Percentiles rank a stretch among this genome's conserved stretches.
Conservation (phyloP, 805 yeast genomes). For the Saturnispora sekii region DNA sequence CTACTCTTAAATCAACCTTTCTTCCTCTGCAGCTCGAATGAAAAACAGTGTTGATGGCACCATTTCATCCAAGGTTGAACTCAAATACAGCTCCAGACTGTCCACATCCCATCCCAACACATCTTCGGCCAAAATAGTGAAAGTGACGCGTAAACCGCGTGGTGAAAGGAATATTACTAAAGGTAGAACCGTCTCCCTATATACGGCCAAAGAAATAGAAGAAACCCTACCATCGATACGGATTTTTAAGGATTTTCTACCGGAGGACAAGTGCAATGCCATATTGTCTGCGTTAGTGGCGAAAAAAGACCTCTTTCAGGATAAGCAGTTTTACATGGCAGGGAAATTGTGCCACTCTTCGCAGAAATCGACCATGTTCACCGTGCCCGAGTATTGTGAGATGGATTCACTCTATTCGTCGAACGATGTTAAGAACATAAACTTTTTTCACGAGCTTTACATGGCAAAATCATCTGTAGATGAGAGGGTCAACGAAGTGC, state of each 20-base stretch:
- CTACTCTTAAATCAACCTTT: too few relatives aligned
- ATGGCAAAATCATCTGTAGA: conserved; percentile 12
- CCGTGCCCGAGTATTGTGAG: not conserved
- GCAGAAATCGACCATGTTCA: conserved; percentile 38
- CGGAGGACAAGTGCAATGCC: conserved; percentile 36
- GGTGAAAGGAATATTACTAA: not conserved
- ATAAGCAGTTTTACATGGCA: conserved; percentile 47
- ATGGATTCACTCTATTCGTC: conserved; percentile 3
- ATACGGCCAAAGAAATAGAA: conserved; percentile 44
- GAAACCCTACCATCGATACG: conserved; percentile 41
- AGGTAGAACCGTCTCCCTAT: conserved; percentile 24
- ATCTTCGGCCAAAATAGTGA: not conserved
- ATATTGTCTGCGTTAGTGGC: conserved; percentile 35
- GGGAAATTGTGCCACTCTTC: conserved; percentile 52
- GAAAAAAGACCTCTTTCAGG: conserved; percentile 31
- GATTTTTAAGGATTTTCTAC: conserved; percentile 42
- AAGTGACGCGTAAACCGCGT: not conserved
- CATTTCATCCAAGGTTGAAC: too few relatives aligned
- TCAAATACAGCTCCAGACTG: too few relatives aligned
- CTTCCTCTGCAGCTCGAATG: too few relatives aligned
- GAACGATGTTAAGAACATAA: not conserved
- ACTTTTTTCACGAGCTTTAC: conserved; percentile 11
- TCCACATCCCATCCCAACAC: too few relatives aligned
- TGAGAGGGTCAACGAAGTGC: conserved; percentile 14
- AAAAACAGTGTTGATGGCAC: too few relatives aligned